Percentiles rank a stretch among this genome's conserved stretches.
These are phyloP conservation scores for Ogataea pilisensis DNA, from an alignment of 805 yeast species.

Conservation along the genomic window DNA sequence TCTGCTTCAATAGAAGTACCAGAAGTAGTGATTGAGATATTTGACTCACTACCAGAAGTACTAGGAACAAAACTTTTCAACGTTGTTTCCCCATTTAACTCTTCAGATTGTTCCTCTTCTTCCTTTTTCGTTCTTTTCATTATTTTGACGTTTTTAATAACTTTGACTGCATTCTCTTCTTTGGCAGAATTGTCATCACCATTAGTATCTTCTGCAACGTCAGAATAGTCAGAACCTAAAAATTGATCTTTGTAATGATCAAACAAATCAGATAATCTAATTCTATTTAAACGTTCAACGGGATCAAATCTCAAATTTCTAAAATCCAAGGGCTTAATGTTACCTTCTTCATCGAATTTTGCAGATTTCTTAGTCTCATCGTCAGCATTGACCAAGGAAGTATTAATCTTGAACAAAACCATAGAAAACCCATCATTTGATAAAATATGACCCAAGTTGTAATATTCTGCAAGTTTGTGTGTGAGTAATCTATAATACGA, in stretches of 20 bases:
- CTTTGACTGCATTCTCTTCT: conserved; percentile 1
- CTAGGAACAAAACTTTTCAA: too few relatives aligned
- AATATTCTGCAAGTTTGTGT: conserved; percentile 69
- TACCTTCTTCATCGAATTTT: conserved; percentile 29
- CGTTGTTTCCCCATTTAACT: too few relatives aligned
- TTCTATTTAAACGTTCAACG: conserved; percentile 29
- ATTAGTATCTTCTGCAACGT: conserved; percentile 3
- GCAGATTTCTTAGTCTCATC: conserved; percentile 30
- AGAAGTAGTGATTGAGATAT: conserved; percentile 3
- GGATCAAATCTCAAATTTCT: conserved; percentile 29
- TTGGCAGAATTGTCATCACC: neutral
- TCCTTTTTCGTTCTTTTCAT: conserved; percentile 5
- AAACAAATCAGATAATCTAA: conserved; percentile 26
- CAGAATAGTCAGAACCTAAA: conserved; percentile 5
- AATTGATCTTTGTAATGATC: conserved; percentile 16
- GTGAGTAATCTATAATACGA: conserved; percentile 64
- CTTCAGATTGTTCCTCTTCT: neutral
- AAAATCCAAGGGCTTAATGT: conserved; percentile 30
- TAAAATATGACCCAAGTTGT: conserved; percentile 53
- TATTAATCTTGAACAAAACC: conserved; percentile 36
- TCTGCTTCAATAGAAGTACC: conserved; percentile 28
- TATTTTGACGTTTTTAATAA: conserved; percentile 5
- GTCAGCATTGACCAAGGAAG: conserved; percentile 33
- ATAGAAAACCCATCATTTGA: conserved; percentile 48
- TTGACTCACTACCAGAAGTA: conserved; percentile 4